Percentiles rank a stretch among this genome's conserved stretches.
Conservation (phyloP, 768 basidiomycete genomes). For the Lyophyllum atratum region DNA sequence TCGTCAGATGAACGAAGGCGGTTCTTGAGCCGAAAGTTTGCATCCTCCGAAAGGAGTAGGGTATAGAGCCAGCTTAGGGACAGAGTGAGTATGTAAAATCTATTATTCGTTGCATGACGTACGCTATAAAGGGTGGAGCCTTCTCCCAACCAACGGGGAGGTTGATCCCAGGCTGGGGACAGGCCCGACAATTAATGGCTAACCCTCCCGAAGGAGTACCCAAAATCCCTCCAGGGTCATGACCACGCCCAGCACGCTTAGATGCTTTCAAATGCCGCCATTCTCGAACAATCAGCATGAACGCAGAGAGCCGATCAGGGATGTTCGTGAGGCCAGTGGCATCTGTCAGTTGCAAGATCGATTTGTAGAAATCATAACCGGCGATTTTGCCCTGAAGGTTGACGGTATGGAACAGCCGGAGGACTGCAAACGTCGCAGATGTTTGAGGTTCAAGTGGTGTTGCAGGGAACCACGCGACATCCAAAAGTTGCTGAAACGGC, state of each 20-base stretch:
- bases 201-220: not conserved
- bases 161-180: not conserved
- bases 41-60: not conserved
- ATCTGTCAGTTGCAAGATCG: constrained; percentile 8
- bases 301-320: not conserved
- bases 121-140: not conserved
- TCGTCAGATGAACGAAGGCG: too few species aligned
- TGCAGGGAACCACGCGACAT: constrained; percentile 7
- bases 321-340: not conserved
- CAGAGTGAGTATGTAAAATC: too few species aligned
- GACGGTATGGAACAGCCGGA: constrained; percentile 11
- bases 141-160: not conserved
- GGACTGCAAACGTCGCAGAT: constrained; percentile 6
- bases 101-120: too few species aligned
- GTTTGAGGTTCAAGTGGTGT: constrained; percentile 10
- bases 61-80: not conserved
- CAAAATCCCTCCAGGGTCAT: not conserved
- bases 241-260: not conserved
- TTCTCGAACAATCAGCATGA: not conserved
- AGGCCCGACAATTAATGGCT: not conserved
- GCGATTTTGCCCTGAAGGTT: constrained; percentile 11
- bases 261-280: not conserved
- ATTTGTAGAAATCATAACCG: constrained; percentile 8
- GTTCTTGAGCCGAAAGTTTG: too few species aligned
- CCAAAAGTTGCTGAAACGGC: constrained; percentile 5